Evolutionary conservation across 768 basidiomycete species (phyloP).

Genomic region (Hemileccinum rubropunctum): DNA sequence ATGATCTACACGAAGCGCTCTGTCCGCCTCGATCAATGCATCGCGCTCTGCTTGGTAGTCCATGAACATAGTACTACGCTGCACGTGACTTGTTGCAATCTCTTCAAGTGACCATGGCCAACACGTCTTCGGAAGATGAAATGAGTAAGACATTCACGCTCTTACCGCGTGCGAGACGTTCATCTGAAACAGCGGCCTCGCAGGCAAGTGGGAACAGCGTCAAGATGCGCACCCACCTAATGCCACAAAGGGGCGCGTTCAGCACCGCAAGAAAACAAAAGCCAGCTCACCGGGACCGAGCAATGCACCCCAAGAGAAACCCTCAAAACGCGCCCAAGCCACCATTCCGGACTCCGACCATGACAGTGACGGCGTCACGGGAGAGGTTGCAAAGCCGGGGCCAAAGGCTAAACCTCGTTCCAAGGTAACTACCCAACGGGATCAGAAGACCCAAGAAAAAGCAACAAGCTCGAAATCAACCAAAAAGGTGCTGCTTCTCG

Average conservation of each 20-base stretch:
- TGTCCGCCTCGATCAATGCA: slow-evolving; percentile 39
- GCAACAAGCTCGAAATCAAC: slow-evolving; percentile 6
- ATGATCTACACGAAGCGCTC: slow-evolving; percentile 50
- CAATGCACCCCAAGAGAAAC: slow-evolving; percentile 12
- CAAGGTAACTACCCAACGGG: slow-evolving; percentile 7
- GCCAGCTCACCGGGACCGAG: slow-evolving; percentile 12
- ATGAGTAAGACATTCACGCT: slow-evolving; percentile 23
- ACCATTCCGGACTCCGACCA: not conserved
- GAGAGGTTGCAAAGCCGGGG: slow-evolving; percentile 7
- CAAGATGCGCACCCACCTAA: slow-evolving; percentile 8
- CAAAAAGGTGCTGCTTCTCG: slow-evolving; percentile 2
- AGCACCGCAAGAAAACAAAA: slow-evolving; percentile 19
- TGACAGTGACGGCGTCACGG: not conserved
- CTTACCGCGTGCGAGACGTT: slow-evolving; percentile 10
- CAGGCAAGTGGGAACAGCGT: slow-evolving; percentile 22
- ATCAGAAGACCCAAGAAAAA: slow-evolving; percentile 11
- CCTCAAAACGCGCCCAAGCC: slow-evolving; percentile 11
- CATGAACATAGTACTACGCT: not conserved
- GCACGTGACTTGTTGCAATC: not conserved
- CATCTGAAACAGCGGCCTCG: slow-evolving; percentile 23
- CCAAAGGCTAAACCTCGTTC: slow-evolving; percentile 19
- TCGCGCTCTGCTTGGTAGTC: no score
- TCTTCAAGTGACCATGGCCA: not conserved
- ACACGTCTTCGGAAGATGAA: slow-evolving; percentile 34
- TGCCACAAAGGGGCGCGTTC: slow-evolving; percentile 14